A percentile compares a stretch with the other conserved stretches of the same genome.
Conservation (phyloP, 768 basidiomycete genomes). For the Suillus placidus region DNA sequence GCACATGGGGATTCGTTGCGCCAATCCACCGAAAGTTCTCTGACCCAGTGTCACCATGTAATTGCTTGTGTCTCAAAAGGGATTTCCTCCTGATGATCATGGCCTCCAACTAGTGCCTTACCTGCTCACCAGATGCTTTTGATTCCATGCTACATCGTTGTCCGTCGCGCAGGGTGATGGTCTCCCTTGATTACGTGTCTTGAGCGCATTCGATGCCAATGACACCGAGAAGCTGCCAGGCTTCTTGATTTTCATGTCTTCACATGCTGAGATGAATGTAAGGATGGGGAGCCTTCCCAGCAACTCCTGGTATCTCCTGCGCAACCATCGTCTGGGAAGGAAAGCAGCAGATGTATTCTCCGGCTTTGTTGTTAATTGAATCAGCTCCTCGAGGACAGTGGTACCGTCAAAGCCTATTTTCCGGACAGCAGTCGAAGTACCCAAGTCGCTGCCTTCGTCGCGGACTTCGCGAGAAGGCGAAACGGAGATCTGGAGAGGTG, state of each 20-base stretch:
- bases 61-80: background rate
- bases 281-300: conserved; percentile 63
- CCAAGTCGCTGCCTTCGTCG: conserved; percentile 13
- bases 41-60: too few species aligned
- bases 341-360: conserved; percentile 24
- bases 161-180: conserved; percentile 28
- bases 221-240: conserved; percentile 33
- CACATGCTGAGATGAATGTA: conserved; percentile 29
- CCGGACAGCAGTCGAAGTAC: conserved; percentile 33
- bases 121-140: conserved; percentile 1
- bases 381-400: conserved; percentile 47
- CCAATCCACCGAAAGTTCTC: background rate
- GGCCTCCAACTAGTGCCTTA: background rate
- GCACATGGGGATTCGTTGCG: background rate
- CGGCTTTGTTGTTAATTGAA: conserved; percentile 44
- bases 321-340: conserved; percentile 36
- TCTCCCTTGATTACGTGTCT: conserved; percentile 18
- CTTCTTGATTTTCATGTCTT: conserved; percentile 4
- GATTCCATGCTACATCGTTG: conserved; percentile 41
- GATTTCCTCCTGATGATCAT: background rate
- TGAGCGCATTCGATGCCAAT: conserved; percentile 33
- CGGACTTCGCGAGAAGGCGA: conserved; percentile 15
- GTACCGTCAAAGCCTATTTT: conserved; percentile 45
- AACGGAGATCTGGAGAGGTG: conserved; percentile 59
- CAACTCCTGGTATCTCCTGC: conserved; percentile 60